Base-by-base conservation (phyloP, 1,139 yeast species). In the Kodamaea ohmeri region DNA sequence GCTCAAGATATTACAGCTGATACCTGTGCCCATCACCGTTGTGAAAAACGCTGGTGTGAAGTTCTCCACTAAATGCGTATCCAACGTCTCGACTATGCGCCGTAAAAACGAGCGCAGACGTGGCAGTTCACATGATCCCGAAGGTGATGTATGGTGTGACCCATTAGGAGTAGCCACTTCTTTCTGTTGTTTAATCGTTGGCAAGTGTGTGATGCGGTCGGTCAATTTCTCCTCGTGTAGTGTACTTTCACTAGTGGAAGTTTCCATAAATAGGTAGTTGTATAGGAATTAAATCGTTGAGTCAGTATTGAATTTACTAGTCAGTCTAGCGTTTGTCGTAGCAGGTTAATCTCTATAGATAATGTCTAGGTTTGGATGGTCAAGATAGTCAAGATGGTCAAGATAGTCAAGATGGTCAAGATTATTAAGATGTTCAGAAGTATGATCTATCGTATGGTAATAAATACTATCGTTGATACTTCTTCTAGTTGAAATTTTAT, bases 11-110 rank as follows among this genome's bases (percentile, higher is more conserved):
- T 73, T 58, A 4, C 84, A 65, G 1, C 86, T 65, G 32, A 87
- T 84, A 2, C 96, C 96, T 1, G 83, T 75, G 2, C 95, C 96
- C 96, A 88, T 88, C n/a, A 80, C 73, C 34, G 78, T 68, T 25
- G 84, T 83, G 58, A 83, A 87, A 72, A 80, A 81, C 2, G 68
- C 69, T 1, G 87, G 85, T 16, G 68, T 58, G 50, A 79, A 78
- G 11, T 61, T 55, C 19, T 54, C 44, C 11, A 71, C 36, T 15
- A 47, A 37, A 4, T 18, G 20, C 15, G 22, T 27, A 14, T 42
- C 44, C 26, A 43, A 12, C 9, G 30, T 7, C 9, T 14, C 20
- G 18, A 17, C 6, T 7, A 33, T n/a, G 11, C 25, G 28, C 13
- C 6, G 6, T 30, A 33, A 9, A 11, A 22, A 5, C 12, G 34